Base-by-base conservation (phyloP, 768 basidiomycete species). In the Solioccasus polychromus region DNA sequence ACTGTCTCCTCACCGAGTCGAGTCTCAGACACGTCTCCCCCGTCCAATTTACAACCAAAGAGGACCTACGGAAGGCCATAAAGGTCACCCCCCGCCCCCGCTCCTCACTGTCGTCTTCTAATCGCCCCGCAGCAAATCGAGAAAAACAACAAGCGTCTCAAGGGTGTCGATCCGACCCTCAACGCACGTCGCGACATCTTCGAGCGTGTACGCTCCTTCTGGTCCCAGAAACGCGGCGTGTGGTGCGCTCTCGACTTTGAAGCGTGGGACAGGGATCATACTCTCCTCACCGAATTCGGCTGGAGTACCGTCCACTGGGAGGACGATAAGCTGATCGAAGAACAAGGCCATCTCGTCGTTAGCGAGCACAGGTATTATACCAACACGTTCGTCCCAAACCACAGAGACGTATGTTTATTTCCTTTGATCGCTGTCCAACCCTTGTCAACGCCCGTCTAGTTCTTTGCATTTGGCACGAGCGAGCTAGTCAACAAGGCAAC, bases 201-300 rank as follows among this genome's bases (percentile, higher is more conserved):
- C 59, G 88, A 91, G 59, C 77, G 76, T 5, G 75, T 82, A 20
- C 81, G 88, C 15, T 61, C 72, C 3, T 70, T 80, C 42, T 91
- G 83, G 82, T 65, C 68, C 0, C 74, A 74, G 47, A 79, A 82
- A 59, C 72, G 62, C 20, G 89, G 87, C 32, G 76, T 78, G 4
- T 92, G 88, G 85, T 78, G 78, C 58, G 79, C 88, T 14, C 64
- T 92, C 40, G 91, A 92, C 61, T 83, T 92, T 51, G 91, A 92
- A 65, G 79, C 76, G 15, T 92, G 88, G 88, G 91, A 93, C 59
- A 64, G 65, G 32, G 86, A 89, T 34, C 85, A 89, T 56, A 76
- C 68, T 1, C 50, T 83, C 18, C 71, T 92, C 51, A 90, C 87
- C 20, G 92, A 94, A 61, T 85, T 89, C 54, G 92, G 92, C n/a